Evolutionary conservation across 192 early-diverging fungal species (phyloP).

Genomic region (Pilaira anomala): DNA sequence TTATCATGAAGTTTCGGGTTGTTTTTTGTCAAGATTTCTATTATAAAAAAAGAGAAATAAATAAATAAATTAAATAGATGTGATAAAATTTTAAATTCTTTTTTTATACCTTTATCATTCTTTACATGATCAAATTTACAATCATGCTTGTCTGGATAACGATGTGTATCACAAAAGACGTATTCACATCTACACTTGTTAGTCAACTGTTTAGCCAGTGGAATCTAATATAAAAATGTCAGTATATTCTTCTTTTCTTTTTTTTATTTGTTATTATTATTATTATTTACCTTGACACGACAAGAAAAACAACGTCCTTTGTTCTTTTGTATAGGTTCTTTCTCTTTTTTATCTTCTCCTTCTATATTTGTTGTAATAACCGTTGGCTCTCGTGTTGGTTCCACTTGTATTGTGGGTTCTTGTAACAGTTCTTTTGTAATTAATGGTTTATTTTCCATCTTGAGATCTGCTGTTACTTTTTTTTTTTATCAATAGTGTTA

Average conservation of each 20-base stretch:
- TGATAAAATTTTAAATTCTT: no score
- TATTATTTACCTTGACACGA: slow-evolving; percentile 50
- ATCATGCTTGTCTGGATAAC: slow-evolving; percentile 66
- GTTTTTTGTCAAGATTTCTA: slow-evolving; percentile 62
- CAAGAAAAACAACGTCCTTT: slow-evolving; percentile 71
- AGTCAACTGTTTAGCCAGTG: slow-evolving; percentile 71
- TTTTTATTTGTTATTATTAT: no score
- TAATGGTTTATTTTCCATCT: no score
- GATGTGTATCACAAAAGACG: slow-evolving; percentile 74
- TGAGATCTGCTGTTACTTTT: not conserved
- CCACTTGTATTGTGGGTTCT: no score
- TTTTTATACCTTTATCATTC: slow-evolving; percentile 51
- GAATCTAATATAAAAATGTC: slow-evolving; percentile 43
- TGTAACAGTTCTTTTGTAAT: no score
- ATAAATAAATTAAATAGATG: not conserved
- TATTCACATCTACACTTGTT: slow-evolving; percentile 79
- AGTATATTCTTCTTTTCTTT: no score
- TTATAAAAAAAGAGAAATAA: slow-evolving; percentile 1
- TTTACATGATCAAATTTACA: slow-evolving; percentile 79
- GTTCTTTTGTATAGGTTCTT: slow-evolving; percentile 57
- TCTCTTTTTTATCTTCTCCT: slow-evolving; percentile 10
- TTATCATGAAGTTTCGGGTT: slow-evolving; percentile 74
- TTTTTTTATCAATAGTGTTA: not conserved
- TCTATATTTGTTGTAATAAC: not conserved
- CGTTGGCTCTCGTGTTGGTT: no score